Evolutionary conservation across 495 filamentous ascomycete genomes (phyloP), one percentile per base, ranked within the genome.

Genomic region (Aspergillus biplanus): DNA sequence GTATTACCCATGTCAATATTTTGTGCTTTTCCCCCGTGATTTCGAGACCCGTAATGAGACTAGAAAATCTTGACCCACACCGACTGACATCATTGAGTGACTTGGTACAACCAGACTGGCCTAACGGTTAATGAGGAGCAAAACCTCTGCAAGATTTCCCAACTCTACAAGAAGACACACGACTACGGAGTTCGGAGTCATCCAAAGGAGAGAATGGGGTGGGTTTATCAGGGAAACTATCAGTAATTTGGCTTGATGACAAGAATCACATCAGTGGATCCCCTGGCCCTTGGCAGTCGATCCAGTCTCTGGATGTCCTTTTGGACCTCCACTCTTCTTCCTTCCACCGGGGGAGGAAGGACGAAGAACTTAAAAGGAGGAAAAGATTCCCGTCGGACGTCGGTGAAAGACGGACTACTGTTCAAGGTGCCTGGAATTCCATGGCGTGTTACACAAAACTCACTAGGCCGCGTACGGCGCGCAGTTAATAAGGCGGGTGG

Each of bases 251-350:
- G 34, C 56, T 33, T n/a, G 9, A 49, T 9, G 34, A 65, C 52
- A 65, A 65, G 57, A 65, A 65, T 33, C 56, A 65, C 56, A 65
- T 59, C 57, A 52, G 61, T 63, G 54, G 61, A 63, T 52, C 61
- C 47, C 46, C 21, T 37, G 16, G 18, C 34, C 44, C 61, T 63
- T 63, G 61, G 61, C 61, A 52, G 61, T 52, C 35, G 61, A 63
- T 63, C 61, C 47, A 50, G 47, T 27, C 46, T 50, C 18, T 18
- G 11, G 39, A 44, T 44, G 21, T 2, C 21, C 21, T 27, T 44
- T 44, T 44, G 4, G 3, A 44, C 39, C 3, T 9, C 39, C 39
- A 44, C 39, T n/a, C 39, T 44, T 44, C n/a, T 44, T 44, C n/a
- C n/a, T 9, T n/a, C 39, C n/a, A 44, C n/a, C n/a, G 8, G 7